Conservation (phyloP, 2,329 filamentous ascomycete genomes). For the Aspergillus fischeri region DNA sequence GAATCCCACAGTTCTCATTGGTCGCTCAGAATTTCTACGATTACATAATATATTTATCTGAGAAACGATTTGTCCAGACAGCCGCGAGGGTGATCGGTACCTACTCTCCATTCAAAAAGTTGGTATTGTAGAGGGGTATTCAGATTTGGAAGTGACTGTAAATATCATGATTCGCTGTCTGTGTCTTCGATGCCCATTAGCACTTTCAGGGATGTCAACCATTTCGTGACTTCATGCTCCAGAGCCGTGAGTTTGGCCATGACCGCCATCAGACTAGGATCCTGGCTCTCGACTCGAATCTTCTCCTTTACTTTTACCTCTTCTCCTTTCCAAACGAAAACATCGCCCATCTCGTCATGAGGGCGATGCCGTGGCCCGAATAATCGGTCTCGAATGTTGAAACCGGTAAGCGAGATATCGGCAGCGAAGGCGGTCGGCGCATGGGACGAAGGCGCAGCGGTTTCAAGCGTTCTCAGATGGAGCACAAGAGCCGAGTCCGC, state of each 20-base stretch:
- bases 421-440: constrained; percentile 63
- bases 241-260: constrained; percentile 79
- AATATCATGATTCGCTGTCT: constrained; percentile 28
- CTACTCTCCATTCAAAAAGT: not conserved
- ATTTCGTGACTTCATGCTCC: constrained; percentile 66
- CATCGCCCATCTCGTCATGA: constrained; percentile 74
- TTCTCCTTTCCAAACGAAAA: constrained; percentile 65
- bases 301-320: constrained; percentile 88
- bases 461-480: constrained; percentile 65
- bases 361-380: constrained; percentile 52
- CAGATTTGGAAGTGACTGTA: not conserved
- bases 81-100: not conserved
- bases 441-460: constrained; percentile 55
- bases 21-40: constrained; percentile 3
- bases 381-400: constrained; percentile 56
- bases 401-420: constrained; percentile 58
- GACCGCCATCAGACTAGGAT: constrained; percentile 78
- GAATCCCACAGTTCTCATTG: constrained; percentile 27
- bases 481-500: constrained; percentile 68
- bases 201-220: constrained; percentile 66
- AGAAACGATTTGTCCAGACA: not conserved
- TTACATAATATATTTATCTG: constrained; percentile 12
- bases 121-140: not conserved
- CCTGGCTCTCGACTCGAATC: constrained; percentile 80
- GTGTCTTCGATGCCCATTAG: constrained; percentile 66